Conservation (phyloP, 129 eudicot genomes). For the Lactuca sativa region DNA sequence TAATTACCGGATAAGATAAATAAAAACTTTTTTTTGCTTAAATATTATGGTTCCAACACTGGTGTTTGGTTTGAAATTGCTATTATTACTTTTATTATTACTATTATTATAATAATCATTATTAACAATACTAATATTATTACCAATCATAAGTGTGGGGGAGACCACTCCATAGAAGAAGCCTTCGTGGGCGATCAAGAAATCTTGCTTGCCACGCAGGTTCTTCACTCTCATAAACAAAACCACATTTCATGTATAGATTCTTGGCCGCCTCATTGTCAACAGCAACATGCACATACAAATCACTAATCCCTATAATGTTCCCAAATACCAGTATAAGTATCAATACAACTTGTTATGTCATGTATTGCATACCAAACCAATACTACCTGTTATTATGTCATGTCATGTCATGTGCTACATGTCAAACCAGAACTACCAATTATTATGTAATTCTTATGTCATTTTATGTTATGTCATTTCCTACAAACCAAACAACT, state of each 20-base stretch:
- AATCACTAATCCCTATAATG: conserved; percentile 77
- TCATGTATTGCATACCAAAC: no score
- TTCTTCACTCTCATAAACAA: conserved; percentile 72
- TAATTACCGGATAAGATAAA: neutral
- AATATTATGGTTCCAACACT: conserved; percentile 15
- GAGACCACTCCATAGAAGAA: conserved; percentile 78
- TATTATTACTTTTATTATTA: neutral
- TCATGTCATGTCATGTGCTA: no score
- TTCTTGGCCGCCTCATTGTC: conserved; percentile 85
- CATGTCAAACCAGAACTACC: no score
- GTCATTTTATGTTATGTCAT: no score
- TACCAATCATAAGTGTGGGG: conserved; percentile 46
- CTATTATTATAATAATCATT: no score
- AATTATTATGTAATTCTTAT: no score
- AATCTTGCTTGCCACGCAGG: conserved; percentile 92
- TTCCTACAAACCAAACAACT: no score
- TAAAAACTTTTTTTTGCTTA: neutral
- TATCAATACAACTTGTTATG: no score
- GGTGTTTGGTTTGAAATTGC: neutral
- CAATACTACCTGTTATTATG: no score
- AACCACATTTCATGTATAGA: conserved; percentile 78
- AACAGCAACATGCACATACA: conserved; percentile 91
- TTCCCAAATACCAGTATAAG: neutral
- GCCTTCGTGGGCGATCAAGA: conserved; percentile 80
- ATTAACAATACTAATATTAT: neutral